Percentiles rank a stretch among this genome's conserved stretches.
phyloP scores from a whole-genome alignment of 805 yeast genomes.

The Ogataea haglerorum region DNA sequence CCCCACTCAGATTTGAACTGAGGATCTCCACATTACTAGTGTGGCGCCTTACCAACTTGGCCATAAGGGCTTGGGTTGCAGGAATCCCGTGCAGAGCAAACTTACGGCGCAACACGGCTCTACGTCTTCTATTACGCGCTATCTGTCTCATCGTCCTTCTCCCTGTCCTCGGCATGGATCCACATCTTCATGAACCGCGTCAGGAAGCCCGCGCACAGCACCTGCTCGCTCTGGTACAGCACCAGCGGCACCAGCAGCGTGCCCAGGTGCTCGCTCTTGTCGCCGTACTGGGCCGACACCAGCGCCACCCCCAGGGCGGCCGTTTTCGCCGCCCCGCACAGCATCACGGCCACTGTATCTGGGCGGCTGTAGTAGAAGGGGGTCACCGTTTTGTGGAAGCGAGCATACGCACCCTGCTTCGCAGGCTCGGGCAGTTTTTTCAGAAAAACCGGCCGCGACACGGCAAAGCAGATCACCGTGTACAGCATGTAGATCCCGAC shows the following conservation, averaged over 20 bases:
- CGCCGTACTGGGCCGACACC: conserved; percentile 62
- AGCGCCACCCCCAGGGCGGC: conserved; percentile 89
- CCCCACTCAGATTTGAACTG: conserved; percentile 35
- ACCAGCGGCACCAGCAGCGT: conserved; percentile 77
- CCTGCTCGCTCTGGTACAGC: conserved; percentile 84
- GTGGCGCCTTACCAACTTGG: conserved; percentile 37
- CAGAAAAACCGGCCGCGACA: conserved; percentile 58
- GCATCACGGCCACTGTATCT: conserved; percentile 76
- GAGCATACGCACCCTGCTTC: conserved; percentile 43
- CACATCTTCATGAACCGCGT: conserved; percentile 67
- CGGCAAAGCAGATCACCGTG: conserved; percentile 56
- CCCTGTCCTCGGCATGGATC: conserved; percentile 42
- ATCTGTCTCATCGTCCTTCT: conserved; percentile 1
- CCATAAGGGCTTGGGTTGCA: conserved; percentile 28
- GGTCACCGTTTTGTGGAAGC: conserved; percentile 41
- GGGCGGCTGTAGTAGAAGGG: conserved; percentile 69
- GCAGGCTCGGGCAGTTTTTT: conserved; percentile 44
- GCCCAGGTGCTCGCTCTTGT: conserved; percentile 58
- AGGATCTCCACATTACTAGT: conserved; percentile 36
- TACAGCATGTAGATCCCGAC: conserved; percentile 75
- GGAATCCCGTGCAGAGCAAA: neutral
- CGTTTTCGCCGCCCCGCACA: conserved; percentile 91
- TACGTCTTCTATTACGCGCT: neutral
- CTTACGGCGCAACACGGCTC: neutral
- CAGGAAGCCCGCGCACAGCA: conserved; percentile 71